Evolutionary conservation across 2,329 filamentous ascomycete genomes (phyloP).

Genomic region (Phaeoacremonium minimum): DNA sequence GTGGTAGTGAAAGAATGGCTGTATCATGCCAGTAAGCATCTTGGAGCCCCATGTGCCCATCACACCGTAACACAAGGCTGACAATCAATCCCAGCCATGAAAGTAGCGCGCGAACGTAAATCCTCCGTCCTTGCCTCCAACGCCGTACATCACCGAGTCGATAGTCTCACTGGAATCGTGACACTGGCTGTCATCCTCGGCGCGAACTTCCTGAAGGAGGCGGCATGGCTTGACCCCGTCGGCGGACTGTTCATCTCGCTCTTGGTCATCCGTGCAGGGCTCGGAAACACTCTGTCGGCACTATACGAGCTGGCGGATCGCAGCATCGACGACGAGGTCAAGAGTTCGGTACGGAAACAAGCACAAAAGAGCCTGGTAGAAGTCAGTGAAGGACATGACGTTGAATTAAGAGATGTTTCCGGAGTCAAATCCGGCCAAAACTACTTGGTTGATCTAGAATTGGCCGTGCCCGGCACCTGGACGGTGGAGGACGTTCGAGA

Average conservation of each 20-base stretch:
- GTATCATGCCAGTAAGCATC: conserved; percentile 82
- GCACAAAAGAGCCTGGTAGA: conserved; percentile 54
- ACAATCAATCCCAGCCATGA: conserved; percentile 64
- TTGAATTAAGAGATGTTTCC: conserved; percentile 73
- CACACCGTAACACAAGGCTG: neutral
- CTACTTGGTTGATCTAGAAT: conserved; percentile 85
- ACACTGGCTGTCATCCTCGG: conserved; percentile 85
- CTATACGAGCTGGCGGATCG: conserved; percentile 89
- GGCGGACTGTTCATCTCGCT: conserved; percentile 88
- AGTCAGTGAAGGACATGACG: conserved; percentile 48
- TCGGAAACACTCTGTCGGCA: conserved; percentile 76
- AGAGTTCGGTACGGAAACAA: conserved; percentile 64
- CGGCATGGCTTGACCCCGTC: conserved; percentile 90
- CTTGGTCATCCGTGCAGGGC: conserved; percentile 88
- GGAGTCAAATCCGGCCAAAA: conserved; percentile 97
- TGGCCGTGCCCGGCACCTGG: conserved; percentile 75
- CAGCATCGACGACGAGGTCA: conserved; percentile 81
- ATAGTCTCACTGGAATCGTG: conserved; percentile 92
- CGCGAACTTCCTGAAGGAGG: conserved; percentile 79
- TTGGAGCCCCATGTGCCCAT: neutral
- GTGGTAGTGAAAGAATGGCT: conserved; percentile 95
- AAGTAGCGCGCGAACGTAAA: conserved; percentile 88
- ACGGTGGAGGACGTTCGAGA: conserved; percentile 65
- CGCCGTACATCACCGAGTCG: conserved; percentile 91
- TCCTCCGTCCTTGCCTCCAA: conserved; percentile 95